Evolutionary conservation across 202 grass and related monocot species (phyloP).

Genomic region (Alloteropsis angusta): DNA sequence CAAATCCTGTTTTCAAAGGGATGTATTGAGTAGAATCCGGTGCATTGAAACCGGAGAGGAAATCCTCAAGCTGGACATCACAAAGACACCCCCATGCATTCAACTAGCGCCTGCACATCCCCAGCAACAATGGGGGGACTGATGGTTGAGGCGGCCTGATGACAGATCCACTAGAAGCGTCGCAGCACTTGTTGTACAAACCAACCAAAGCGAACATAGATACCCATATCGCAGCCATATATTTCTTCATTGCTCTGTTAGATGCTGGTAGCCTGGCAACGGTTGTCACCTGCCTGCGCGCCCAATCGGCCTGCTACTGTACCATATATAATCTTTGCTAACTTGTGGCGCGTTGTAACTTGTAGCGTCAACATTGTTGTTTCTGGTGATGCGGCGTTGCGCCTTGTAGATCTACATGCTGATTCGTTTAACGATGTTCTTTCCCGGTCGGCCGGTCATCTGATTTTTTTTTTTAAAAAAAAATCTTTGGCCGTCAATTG

Average conservation of each 20-base stretch:
- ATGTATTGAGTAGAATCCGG: constrained; percentile 44
- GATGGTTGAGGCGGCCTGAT: background rate
- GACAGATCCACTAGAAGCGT: background rate
- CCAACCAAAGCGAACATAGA: constrained; percentile 17
- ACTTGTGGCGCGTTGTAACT: constrained; percentile 1
- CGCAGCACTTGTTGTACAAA: background rate
- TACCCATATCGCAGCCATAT: background rate
- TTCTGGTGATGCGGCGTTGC: background rate
- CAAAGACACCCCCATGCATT: background rate
- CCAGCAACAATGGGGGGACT: background rate
- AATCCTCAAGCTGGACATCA: background rate
- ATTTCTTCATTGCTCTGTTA: background rate
- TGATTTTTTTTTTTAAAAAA: background rate
- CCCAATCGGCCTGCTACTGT: background rate
- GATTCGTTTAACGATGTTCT: background rate
- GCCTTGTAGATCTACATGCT: constrained; percentile 1
- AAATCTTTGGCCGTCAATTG: background rate
- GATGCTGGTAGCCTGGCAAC: background rate
- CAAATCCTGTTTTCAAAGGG: constrained; percentile 96
- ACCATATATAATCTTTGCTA: background rate
- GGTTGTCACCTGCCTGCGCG: background rate
- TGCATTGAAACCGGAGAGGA: background rate
- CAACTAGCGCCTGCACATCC: background rate
- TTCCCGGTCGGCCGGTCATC: no score
- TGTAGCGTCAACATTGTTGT: constrained; percentile 1